Evolutionary conservation across 1,284 basidiomycete genomes (phyloP), one percentile per base, ranked within the genome.

Genomic region (Cryptococcus floricola): DNA sequence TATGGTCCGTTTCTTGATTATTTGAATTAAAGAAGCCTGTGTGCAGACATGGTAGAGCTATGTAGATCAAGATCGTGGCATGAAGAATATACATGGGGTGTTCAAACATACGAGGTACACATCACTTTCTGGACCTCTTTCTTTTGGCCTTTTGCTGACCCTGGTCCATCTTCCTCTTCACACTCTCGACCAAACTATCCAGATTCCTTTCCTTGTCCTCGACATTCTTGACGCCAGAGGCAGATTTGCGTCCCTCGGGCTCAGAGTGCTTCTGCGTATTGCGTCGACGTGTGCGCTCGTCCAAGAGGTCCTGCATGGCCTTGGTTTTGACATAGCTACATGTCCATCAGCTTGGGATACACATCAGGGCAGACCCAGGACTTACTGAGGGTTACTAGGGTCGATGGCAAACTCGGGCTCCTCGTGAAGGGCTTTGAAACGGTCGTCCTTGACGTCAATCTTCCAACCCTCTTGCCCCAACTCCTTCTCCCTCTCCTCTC

Each of bases 391-490:
- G 78, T 98, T 91, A 48, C 86, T 91, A 19, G 96, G 95, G 74
- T 98, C 96, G 65, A 99, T 91, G 0, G 95, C 94, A 69, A 91
- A 98, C 45, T 86, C 83, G 67, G 92, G 86, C 70, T 98, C 89
- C 63, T 97, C 89, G 71, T 93, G 87, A 48, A 98, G 70, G 10
- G 84, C 87, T 63, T 84, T 84, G 81, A 98, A 98, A 28, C 96
- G 86, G 5, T 87, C 83, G 70, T 99, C 96, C 65, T 85, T 83
- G 55, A 91, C 85, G 70, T 99, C 82, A 65, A 98, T 85, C 49
- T 81, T 77, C 77, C 98, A 98, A 56, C 68, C 73, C 37, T 76
- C 75, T n/a, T 76, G 66, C 44, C 78, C 78, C 25, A 76, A 60
- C 52, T 76, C 75, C 13, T 67, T 65, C 48, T 89, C 85, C 14